These are phyloP conservation scores for Cyanidium caldarium DNA, from an alignment of 23 red algal species.

Conservation along the genomic window DNA sequence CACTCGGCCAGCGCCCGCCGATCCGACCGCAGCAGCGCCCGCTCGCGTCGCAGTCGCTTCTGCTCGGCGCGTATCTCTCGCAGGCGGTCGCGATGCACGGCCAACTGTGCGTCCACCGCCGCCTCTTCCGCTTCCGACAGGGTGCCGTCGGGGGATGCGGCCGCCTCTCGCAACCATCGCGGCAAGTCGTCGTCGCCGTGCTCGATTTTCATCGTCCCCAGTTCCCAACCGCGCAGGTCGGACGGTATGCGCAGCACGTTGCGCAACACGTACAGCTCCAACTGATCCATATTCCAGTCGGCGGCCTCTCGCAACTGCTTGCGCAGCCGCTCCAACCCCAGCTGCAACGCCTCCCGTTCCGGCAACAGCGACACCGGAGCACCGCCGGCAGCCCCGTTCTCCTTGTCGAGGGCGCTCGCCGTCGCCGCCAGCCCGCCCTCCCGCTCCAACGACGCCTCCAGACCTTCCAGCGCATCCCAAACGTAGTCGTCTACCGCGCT, in stretches of 20 bases:
- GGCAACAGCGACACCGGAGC: too few species aligned
- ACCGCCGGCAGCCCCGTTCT: background rate
- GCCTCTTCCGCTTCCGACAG: too few species aligned
- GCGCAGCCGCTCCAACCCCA: background rate
- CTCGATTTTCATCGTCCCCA: constrained; percentile 52
- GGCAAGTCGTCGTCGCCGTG: constrained; percentile 86
- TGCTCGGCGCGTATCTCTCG: too few species aligned
- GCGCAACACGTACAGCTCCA: background rate
- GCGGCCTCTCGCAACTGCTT: background rate
- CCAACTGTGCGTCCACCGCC: too few species aligned
- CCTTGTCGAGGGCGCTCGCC: background rate
- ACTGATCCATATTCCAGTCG: background rate
- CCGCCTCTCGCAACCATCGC: too few species aligned
- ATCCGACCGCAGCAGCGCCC: too few species aligned
- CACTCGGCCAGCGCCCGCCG: too few species aligned
- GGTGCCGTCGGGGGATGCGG: too few species aligned
- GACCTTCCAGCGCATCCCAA: background rate
- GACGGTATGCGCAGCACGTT: background rate
- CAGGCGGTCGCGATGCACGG: too few species aligned
- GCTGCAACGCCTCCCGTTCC: background rate
- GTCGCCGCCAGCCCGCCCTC: background rate
- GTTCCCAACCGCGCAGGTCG: background rate
- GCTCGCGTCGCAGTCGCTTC: too few species aligned
- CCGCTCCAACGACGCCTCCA: background rate
- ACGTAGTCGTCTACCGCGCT: background rate